phyloP scores from a whole-genome alignment of 148 eudicot species.

The Euryodendron excelsum region DNA sequence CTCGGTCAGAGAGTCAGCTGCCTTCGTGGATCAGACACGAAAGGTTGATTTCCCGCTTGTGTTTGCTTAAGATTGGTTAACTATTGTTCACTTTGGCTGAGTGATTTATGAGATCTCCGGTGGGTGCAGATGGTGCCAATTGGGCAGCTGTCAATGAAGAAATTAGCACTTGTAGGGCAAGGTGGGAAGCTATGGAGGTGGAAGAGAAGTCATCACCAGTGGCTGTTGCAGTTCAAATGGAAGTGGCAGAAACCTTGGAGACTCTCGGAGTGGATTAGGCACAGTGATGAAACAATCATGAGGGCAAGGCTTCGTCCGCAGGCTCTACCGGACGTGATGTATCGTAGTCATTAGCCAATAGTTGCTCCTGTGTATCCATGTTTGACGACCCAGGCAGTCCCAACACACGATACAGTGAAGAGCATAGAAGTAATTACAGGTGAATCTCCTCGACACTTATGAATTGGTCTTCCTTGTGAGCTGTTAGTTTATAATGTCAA shows the following conservation, averaged over 20 bases:
- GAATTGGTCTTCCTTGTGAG: neutral
- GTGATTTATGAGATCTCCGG: neutral
- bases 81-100: conserved; percentile 6
- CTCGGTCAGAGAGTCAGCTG: conserved; percentile 69
- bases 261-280: conserved; percentile 94
- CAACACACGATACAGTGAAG: conserved; percentile 36
- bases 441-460: conserved; percentile 19
- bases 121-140: conserved; percentile 80
- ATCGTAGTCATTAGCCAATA: conserved; percentile 29
- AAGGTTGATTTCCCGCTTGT: conserved; percentile 49
- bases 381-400: conserved; percentile 38
- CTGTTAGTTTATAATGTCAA: neutral
- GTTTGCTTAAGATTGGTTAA: neutral
- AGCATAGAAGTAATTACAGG: conserved; percentile 43
- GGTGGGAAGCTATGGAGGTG: conserved; percentile 96
- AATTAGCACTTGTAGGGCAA: conserved; percentile 77
- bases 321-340: conserved; percentile 59
- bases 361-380: conserved; percentile 30
- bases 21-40: conserved; percentile 68
- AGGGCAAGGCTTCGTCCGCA: conserved; percentile 77
- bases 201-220: conserved; percentile 99
- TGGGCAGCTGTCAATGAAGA: conserved; percentile 84
- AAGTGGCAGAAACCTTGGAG: conserved; percentile 99
- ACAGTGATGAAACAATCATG: conserved; percentile 90
- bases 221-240: conserved; percentile 98